Conservation (phyloP, 805 yeast species). For the Candida ficus region DNA sequence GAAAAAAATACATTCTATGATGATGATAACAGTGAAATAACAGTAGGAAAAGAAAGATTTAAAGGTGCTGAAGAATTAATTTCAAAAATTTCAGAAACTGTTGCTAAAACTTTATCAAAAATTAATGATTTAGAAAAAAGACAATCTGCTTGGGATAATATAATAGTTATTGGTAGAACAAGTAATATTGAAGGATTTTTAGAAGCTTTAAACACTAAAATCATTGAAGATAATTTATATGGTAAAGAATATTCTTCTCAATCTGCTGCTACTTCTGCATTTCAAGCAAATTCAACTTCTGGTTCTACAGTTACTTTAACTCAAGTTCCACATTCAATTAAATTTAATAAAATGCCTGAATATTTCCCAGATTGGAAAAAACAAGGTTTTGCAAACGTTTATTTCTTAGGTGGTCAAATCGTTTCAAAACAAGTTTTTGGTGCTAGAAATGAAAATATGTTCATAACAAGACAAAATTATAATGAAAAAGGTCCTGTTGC, state of each 20-base stretch:
- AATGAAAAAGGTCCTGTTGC: conserved; percentile 77
- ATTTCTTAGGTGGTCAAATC: conserved; percentile 83
- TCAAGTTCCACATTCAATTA: conserved; percentile 80
- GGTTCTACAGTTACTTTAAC: conserved; percentile 26
- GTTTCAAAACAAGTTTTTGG: conserved; percentile 81
- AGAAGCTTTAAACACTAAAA: conserved; percentile 57
- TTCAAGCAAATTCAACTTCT: conserved; percentile 22
- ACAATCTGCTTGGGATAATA: conserved; percentile 80
- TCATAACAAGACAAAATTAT: conserved; percentile 64
- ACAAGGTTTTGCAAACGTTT: conserved; percentile 66
- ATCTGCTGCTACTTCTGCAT: conserved; percentile 24
- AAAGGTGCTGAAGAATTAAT: conserved; percentile 68
- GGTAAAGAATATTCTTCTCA: conserved; percentile 25
- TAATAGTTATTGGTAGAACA: conserved; percentile 77
- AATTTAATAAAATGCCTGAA: conserved; percentile 71
- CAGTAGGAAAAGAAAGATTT: conserved; percentile 87
- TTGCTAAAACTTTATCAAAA: conserved; percentile 46
- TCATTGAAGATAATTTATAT: conserved; percentile 53
- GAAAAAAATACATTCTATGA: conserved; percentile 72
- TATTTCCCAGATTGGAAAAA: conserved; percentile 95
- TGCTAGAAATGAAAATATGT: conserved; percentile 53
- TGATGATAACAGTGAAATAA: conserved; percentile 54
- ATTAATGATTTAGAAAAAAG: conserved; percentile 66
- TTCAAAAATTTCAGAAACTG: conserved; percentile 44
- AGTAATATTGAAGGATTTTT: conserved; percentile 69